Conservation (phyloP, 1,139 yeast species). For the Geotrichum candidum region DNA sequence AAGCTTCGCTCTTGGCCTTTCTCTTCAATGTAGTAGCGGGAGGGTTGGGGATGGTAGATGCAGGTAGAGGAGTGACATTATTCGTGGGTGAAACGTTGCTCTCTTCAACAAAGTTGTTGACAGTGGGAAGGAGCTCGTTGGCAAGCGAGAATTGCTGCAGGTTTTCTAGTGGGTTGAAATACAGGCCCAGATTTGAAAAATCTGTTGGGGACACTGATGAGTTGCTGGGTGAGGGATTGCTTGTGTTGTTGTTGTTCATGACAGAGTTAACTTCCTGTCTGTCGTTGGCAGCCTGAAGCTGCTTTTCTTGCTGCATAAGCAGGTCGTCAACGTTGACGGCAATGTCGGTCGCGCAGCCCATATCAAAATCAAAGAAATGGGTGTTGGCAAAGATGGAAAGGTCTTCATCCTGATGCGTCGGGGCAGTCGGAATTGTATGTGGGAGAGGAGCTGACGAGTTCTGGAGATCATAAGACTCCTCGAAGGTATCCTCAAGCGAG, state of each 20-base stretch:
- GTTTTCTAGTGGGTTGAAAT: constrained; percentile 6
- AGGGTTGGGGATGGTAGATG: constrained; percentile 12
- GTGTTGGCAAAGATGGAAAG: constrained; percentile 40
- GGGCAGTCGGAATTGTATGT: background rate
- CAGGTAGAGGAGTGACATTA: background rate
- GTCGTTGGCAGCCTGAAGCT: constrained; percentile 26
- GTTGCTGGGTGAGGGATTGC: background rate
- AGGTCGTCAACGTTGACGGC: constrained; percentile 38
- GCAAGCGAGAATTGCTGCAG: constrained; percentile 16
- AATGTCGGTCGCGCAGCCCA: constrained; percentile 40
- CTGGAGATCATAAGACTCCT: background rate
- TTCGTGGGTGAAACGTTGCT: background rate
- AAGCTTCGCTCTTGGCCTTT: background rate
- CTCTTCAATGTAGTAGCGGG: background rate
- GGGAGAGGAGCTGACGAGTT: constrained; percentile 4
- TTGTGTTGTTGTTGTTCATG: background rate
- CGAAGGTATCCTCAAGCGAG: constrained; percentile 29
- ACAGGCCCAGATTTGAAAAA: constrained; percentile 1
- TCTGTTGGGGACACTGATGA: background rate
- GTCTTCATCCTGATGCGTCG: constrained; percentile 31
- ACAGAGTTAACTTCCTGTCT: constrained; percentile 1
- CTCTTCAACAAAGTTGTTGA: background rate
- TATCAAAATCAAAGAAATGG: constrained; percentile 40
- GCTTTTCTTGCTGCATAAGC: constrained; percentile 37
- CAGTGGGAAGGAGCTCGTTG: constrained; percentile 12